Evolutionary conservation across 148 eudicot genomes (phyloP).

Genomic region (Silene conica): DNA sequence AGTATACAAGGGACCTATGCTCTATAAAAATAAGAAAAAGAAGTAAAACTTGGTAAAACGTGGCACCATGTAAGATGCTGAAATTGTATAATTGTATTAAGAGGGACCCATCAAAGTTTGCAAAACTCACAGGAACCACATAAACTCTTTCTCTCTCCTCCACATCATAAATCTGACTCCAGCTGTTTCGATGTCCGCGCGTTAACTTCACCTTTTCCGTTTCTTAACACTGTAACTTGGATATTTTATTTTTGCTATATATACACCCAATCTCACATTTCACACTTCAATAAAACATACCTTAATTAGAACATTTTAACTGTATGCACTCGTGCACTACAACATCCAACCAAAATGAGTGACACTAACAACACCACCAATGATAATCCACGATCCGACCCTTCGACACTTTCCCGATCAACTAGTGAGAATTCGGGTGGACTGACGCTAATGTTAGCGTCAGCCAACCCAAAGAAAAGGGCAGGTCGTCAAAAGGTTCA

Average conservation of each 20-base stretch:
- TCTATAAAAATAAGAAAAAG: no score
- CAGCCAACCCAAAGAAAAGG: conserved; percentile 53
- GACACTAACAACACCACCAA: background rate
- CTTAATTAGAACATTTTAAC: no score
- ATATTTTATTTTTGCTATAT: no score
- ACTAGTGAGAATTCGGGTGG: conserved; percentile 28
- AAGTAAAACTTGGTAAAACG: no score
- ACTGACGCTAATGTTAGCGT: conserved; percentile 36
- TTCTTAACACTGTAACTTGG: no score
- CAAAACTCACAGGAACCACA: background rate
- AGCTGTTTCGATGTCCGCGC: background rate
- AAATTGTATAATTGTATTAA: background rate
- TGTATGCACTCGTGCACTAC: no score
- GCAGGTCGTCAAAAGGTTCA: conserved; percentile 72
- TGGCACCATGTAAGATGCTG: no score
- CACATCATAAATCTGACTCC: background rate
- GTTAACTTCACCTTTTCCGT: background rate
- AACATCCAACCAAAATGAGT: background rate
- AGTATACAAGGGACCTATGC: no score
- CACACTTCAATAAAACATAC: background rate
- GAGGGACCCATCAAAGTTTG: background rate
- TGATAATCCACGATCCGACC: background rate
- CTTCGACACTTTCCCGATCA: conserved; percentile 5
- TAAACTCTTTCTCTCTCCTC: background rate
- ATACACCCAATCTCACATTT: background rate